Percentiles rank a stretch among this genome's conserved stretches.
phyloP scores from a whole-genome alignment of 495 filamentous ascomycete species.

The Staphylotrichum tortipilum region DNA sequence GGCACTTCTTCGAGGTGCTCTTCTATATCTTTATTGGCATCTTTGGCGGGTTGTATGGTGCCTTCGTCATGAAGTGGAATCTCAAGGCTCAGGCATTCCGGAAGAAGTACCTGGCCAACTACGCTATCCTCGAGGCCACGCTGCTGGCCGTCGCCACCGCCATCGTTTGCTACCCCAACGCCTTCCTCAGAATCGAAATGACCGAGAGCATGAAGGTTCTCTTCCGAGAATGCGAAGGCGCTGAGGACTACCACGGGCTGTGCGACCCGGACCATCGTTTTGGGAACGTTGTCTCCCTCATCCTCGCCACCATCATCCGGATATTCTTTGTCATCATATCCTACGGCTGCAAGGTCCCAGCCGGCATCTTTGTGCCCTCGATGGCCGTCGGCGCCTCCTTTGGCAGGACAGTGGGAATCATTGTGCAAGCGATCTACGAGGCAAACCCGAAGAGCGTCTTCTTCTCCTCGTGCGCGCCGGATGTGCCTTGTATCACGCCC shows the following conservation, averaged over 20 bases:
- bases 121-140: conserved; percentile 82
- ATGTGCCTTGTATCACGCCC: conserved; percentile 93
- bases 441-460: conserved; percentile 71
- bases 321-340: conserved; percentile 88
- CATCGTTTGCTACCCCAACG: conserved; percentile 90
- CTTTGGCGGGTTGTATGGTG: conserved; percentile 92
- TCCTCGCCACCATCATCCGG: conserved; percentile 71
- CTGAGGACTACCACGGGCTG: conserved; percentile 82
- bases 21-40: conserved; percentile 89
- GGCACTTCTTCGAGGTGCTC: conserved; percentile 94
- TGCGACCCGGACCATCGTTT: conserved; percentile 75
- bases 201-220: conserved; percentile 98
- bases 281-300: conserved; percentile 70
- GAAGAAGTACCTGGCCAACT: conserved; percentile 82
- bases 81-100: conserved; percentile 82
- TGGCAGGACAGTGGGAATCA: conserved; percentile 84
- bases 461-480: conserved; percentile 79
- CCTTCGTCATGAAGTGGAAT: conserved; percentile 99
- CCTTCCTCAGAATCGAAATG: conserved; percentile 96
- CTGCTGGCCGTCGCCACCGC: conserved; percentile 76
- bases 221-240: conserved; percentile 89
- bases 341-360: conserved; percentile 96
- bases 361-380: conserved; percentile 93
- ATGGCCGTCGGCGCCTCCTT: conserved; percentile 97
- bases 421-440: conserved; percentile 85